phyloP scores from a whole-genome alignment of 768 basidiomycete genomes.

The Pisolithus orientalis region DNA sequence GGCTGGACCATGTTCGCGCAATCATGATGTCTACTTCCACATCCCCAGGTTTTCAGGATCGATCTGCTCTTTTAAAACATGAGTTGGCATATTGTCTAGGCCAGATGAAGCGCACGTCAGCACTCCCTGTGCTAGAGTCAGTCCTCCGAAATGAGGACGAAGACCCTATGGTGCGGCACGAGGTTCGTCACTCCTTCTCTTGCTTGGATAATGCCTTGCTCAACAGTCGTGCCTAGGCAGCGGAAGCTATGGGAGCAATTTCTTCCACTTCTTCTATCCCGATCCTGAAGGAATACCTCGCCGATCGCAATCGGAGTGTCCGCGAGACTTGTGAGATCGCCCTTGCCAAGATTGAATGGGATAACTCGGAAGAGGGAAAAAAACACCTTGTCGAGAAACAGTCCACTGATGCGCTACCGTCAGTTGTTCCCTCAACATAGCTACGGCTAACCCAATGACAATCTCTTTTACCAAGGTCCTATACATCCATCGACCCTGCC shows the following conservation, averaged over 20 bases:
- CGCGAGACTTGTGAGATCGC: slow-evolving; percentile 98
- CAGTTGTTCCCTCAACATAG: slow-evolving; percentile 1
- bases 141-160: slow-evolving; percentile 66
- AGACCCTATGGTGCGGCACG: slow-evolving; percentile 97
- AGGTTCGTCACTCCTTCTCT: slow-evolving; percentile 45
- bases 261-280: slow-evolving; percentile 60
- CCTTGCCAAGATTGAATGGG: slow-evolving; percentile 91
- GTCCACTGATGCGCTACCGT: slow-evolving; percentile 34
- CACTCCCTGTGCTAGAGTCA: slow-evolving; percentile 71
- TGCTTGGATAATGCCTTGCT: slow-evolving; percentile 3
- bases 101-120: slow-evolving; percentile 70
- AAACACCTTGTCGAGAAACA: slow-evolving; percentile 32
- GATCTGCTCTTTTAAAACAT: slow-evolving; percentile 89
- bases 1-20: slow-evolving; percentile 5
- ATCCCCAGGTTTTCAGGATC: slow-evolving; percentile 69
- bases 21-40: not conserved
- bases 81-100: slow-evolving; percentile 97
- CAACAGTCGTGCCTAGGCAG: slow-evolving; percentile 51
- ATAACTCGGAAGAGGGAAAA: slow-evolving; percentile 68
- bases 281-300: slow-evolving; percentile 63
- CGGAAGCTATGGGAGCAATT: slow-evolving; percentile 98
- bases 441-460: not conserved
- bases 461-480: slow-evolving; percentile 39
- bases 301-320: slow-evolving; percentile 67
- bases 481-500: slow-evolving; percentile 86